Percentiles rank a stretch among this genome's conserved stretches.
phyloP scores from a whole-genome alignment of 2,329 filamentous ascomycete genomes.

The Verticillium nubilum region DNA sequence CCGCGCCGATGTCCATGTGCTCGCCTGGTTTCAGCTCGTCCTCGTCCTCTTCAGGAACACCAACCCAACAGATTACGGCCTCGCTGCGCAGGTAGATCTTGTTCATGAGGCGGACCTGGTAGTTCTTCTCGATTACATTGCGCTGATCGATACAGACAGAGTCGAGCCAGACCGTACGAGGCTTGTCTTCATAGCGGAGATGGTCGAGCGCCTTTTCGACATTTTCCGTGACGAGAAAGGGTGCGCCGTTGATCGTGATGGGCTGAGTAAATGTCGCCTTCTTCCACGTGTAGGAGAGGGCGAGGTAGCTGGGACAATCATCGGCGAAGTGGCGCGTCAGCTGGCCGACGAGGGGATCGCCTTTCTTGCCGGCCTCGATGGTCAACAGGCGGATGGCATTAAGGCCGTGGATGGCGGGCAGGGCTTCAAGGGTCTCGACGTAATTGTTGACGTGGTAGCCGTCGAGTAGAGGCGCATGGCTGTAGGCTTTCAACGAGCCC shows the following conservation, averaged over 20 bases:
- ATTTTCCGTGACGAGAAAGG: background rate
- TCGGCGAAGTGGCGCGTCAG: background rate
- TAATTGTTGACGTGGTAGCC: background rate
- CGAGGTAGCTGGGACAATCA: background rate
- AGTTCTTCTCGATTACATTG: conserved; percentile 16
- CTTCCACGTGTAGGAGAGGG: background rate
- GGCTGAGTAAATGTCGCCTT: background rate
- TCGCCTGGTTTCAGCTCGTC: background rate
- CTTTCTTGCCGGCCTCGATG: background rate
- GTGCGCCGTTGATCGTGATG: background rate
- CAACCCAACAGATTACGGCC: conserved; percentile 20
- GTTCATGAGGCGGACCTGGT: conserved; percentile 22
- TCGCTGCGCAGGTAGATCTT: conserved; percentile 17
- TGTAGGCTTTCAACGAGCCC: background rate
- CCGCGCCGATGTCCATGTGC: background rate
- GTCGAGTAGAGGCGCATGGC: background rate
- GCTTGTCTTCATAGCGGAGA: background rate
- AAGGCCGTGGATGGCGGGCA: background rate
- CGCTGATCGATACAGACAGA: conserved; percentile 25
- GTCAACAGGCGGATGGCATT: background rate
- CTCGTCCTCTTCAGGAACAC: conserved; percentile 10
- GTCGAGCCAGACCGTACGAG: conserved; percentile 18
- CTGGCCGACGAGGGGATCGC: background rate
- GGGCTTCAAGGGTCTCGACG: background rate
- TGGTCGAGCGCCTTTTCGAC: background rate